Conservation (phyloP, 306 rosid genomes). For the Pachyrhizus erosus region DNA sequence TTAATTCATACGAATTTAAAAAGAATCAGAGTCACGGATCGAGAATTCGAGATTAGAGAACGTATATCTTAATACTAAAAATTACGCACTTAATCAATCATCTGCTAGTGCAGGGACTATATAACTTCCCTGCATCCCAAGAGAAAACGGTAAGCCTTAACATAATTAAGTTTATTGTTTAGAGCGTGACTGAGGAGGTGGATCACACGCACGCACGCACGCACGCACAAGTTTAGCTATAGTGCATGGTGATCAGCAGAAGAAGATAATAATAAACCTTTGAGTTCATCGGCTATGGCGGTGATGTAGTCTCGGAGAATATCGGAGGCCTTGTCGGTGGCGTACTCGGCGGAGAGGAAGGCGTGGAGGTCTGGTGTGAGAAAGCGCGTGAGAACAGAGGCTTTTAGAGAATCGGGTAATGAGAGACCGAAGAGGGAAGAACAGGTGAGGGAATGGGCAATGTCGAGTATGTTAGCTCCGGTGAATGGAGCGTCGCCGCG, state of each 20-base stretch:
- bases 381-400: conserved; percentile 68
- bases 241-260: not conserved
- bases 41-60: conserved; percentile 29
- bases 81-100: not conserved
- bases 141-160: not conserved
- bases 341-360: conserved; percentile 49
- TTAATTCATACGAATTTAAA: not conserved
- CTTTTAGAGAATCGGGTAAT: conserved; percentile 61
- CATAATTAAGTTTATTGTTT: not conserved
- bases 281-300: conserved; percentile 82
- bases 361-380: conserved; percentile 22
- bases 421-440: conserved; percentile 67
- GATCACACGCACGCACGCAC: not conserved
- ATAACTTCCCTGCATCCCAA: not conserved
- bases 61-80: not conserved
- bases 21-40: conserved; percentile 23
- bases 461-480: conserved; percentile 70
- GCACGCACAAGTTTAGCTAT: conserved; percentile 13
- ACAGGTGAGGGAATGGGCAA: conserved; percentile 68
- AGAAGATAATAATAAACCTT: conserved; percentile 58
- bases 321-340: conserved; percentile 53
- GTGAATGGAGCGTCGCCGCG: conserved; percentile 48
- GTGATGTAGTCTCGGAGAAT: conserved; percentile 60
- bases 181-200: not conserved
- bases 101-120: not conserved